A percentile compares a stretch with the other conserved stretches of the same genome.
Conservation (phyloP, 805 yeast genomes). For the Nakazawaea molendinolei region DNA sequence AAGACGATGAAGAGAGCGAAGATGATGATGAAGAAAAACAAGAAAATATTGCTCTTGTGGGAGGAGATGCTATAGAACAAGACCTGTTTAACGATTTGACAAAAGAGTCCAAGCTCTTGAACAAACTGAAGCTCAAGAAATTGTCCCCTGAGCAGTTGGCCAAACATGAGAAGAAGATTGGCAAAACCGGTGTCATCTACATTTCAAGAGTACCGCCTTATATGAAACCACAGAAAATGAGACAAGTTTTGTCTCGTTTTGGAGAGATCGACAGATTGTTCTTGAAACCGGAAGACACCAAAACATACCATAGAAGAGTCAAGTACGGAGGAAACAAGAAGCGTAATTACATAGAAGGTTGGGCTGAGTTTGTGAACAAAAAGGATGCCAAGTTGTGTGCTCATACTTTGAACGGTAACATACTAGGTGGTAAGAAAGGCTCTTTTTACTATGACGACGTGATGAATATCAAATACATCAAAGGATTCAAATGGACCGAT, state of each 20-base stretch:
- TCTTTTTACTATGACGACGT: slow-evolving; percentile 91
- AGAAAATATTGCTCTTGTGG: slow-evolving; percentile 13
- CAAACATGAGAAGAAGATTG: slow-evolving; percentile 47
- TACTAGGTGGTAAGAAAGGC: slow-evolving; percentile 87
- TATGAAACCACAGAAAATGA: slow-evolving; percentile 90
- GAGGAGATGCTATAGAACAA: slow-evolving; percentile 10
- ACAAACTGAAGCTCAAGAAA: slow-evolving; percentile 38
- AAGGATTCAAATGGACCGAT: slow-evolving; percentile 93
- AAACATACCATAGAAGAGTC: slow-evolving; percentile 57
- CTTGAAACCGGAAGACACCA: slow-evolving; percentile 76
- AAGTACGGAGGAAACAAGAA: slow-evolving; percentile 91
- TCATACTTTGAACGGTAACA: slow-evolving; percentile 78
- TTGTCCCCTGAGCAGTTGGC: slow-evolving; percentile 50
- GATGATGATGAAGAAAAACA: slow-evolving; percentile 17
- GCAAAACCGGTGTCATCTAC: slow-evolving; percentile 87
- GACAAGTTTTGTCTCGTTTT: slow-evolving; percentile 73
- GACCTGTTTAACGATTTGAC: slow-evolving; percentile 18
- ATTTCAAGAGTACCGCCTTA: slow-evolving; percentile 89
- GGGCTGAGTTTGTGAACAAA: slow-evolving; percentile 88
- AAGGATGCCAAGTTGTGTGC: slow-evolving; percentile 87
- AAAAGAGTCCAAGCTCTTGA: slow-evolving; percentile 22
- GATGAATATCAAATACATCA: slow-evolving; percentile 80
- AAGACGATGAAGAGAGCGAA: slow-evolving; percentile 17
- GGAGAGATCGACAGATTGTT: slow-evolving; percentile 87
- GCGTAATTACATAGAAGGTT: slow-evolving; percentile 84